Percentiles rank a stretch among this genome's conserved stretches.
These are phyloP conservation scores for Lipomyces yamadae DNA, from an alignment of 805 yeast genomes.

Conservation along the genomic window DNA sequence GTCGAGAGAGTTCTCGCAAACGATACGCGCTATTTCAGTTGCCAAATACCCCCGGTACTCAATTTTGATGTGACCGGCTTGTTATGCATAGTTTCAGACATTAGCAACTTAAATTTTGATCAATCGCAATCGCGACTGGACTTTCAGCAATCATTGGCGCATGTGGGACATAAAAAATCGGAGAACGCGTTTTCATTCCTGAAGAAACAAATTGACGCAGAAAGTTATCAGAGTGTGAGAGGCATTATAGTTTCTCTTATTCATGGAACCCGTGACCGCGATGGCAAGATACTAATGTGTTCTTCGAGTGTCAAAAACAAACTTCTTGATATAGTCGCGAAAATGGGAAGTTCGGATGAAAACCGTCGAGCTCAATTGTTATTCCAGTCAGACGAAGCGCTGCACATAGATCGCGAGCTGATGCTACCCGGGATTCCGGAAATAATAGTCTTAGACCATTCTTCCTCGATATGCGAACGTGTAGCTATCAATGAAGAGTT, in stretches of 20 bases:
- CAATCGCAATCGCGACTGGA: slow-evolving; percentile 9
- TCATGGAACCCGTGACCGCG: background rate
- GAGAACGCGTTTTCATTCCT: slow-evolving; percentile 29
- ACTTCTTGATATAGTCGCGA: slow-evolving; percentile 21
- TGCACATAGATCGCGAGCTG: background rate
- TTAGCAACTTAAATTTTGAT: slow-evolving; percentile 20
- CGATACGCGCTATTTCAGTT: slow-evolving; percentile 15
- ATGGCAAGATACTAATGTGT: slow-evolving; percentile 14
- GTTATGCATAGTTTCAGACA: slow-evolving; percentile 27
- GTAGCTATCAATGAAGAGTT: slow-evolving; percentile 7
- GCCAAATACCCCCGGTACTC: slow-evolving; percentile 20
- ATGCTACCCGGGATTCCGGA: background rate
- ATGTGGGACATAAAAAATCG: slow-evolving; percentile 19
- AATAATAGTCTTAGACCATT: background rate
- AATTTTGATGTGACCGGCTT: slow-evolving; percentile 30
- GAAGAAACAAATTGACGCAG: slow-evolving; percentile 24
- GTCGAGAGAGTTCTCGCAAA: slow-evolving; percentile 5
- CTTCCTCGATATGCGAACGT: background rate
- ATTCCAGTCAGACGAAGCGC: slow-evolving; percentile 1
- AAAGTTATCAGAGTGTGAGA: slow-evolving; percentile 6
- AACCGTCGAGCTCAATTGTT: slow-evolving; percentile 18
- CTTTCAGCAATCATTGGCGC: slow-evolving; percentile 12
- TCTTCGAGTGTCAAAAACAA: slow-evolving; percentile 12
- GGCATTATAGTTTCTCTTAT: background rate
- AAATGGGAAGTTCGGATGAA: slow-evolving; percentile 29